These are phyloP conservation scores for Ilex paraguariensis DNA, from an alignment of 305 asterid genomes.

Conservation along the genomic window DNA sequence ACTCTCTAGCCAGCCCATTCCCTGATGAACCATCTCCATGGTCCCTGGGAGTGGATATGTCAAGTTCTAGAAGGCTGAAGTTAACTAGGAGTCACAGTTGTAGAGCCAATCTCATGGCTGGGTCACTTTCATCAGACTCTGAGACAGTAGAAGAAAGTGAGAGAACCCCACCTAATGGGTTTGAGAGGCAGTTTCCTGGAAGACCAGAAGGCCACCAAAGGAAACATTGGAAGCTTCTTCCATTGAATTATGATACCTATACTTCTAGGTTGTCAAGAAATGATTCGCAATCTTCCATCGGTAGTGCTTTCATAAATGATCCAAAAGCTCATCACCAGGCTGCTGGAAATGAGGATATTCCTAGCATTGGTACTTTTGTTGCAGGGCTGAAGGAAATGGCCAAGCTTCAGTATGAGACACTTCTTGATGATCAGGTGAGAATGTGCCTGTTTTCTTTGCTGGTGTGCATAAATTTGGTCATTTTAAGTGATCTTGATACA, in stretches of 20 bases:
- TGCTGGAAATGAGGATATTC: conserved; percentile 69
- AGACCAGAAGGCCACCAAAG: conserved; percentile 56
- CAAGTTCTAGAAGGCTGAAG: conserved; percentile 42
- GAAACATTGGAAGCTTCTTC: conserved; percentile 83
- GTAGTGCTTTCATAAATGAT: conserved; percentile 50
- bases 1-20: conserved; percentile 37
- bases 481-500: too few relatives aligned
- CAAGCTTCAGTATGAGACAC: conserved; percentile 52
- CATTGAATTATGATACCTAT: conserved; percentile 51
- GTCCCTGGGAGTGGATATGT: conserved; percentile 26
- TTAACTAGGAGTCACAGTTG: conserved; percentile 59
- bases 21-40: conserved; percentile 38
- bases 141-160: conserved; percentile 43
- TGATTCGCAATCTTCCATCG: conserved; percentile 61
- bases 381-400: conserved; percentile 90
- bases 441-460: conserved; percentile 3
- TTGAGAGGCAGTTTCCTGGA: conserved; percentile 53
- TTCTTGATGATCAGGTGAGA: conserved; percentile 38
- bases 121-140: conserved; percentile 28
- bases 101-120: conserved; percentile 44
- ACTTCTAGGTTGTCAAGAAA: conserved; percentile 38
- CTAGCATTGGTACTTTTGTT: conserved; percentile 82
- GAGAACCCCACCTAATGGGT: conserved; percentile 66
- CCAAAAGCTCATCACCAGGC: conserved; percentile 30
- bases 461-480: conserved; percentile 6